These are phyloP conservation scores for Colletotrichum phormii DNA, from an alignment of 2,329 filamentous ascomycete genomes.

Conservation along the genomic window DNA sequence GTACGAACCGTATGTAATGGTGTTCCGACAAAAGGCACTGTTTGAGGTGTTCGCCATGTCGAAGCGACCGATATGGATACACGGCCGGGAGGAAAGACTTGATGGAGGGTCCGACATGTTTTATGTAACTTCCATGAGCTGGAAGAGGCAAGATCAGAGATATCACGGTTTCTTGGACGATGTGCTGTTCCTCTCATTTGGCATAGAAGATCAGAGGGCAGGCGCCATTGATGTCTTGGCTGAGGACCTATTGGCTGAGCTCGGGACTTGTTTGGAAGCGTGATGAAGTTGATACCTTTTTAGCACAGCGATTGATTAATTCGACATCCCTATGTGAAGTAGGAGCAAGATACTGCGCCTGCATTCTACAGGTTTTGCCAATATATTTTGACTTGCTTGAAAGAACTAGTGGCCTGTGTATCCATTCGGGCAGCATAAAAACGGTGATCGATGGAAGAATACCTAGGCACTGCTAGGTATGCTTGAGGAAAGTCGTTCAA, in stretches of 20 bases:
- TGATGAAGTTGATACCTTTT: not conserved
- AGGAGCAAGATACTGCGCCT: too few relatives aligned
- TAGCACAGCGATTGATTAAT: not conserved
- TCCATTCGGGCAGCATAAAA: too few relatives aligned
- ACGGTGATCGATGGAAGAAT: too few relatives aligned
- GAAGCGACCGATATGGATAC: slow-evolving; percentile 64
- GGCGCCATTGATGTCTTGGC: slow-evolving; percentile 64
- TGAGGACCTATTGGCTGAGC: slow-evolving; percentile 57
- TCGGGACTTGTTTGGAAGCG: slow-evolving; percentile 9
- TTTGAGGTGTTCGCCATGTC: slow-evolving; percentile 64
- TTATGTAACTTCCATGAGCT: slow-evolving; percentile 68
- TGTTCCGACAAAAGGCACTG: slow-evolving; percentile 59
- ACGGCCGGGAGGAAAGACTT: slow-evolving; percentile 54
- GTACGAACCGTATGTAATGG: slow-evolving; percentile 67
- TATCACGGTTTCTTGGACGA: slow-evolving; percentile 70
- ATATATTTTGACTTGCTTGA: too few relatives aligned
- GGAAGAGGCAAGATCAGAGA: slow-evolving; percentile 58
- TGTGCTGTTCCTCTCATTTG: slow-evolving; percentile 65
- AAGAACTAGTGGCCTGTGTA: too few relatives aligned
- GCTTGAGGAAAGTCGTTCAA: too few relatives aligned
- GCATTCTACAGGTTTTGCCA: too few relatives aligned
- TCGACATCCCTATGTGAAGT: too few relatives aligned
- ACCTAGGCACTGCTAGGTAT: too few relatives aligned
- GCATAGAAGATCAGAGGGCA: slow-evolving; percentile 62
- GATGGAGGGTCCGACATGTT: slow-evolving; percentile 63